Base-by-base conservation (phyloP, 306 rosid species). In the Oemleria cerasiformis region DNA sequence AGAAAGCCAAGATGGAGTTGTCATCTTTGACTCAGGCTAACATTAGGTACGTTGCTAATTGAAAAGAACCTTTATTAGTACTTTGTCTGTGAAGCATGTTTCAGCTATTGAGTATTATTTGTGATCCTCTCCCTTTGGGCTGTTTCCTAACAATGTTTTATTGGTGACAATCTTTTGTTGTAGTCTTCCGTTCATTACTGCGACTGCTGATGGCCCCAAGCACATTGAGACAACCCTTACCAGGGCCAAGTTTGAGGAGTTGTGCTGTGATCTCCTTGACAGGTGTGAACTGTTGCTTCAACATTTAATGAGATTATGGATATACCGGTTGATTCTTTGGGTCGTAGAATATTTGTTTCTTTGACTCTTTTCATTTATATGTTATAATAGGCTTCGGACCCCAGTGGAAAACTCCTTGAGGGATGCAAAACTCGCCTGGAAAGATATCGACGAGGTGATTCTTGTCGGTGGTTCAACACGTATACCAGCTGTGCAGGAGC, bases 1-100 rank as follows among this genome's bases (percentile, higher is more conserved):
- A 93, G 92, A 93, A 93, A 71, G 98, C 97, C 0, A 93, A 93
- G 76, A 93, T 93, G 98, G 98, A 93, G 91, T 78, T 93, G 39
- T 93, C 98, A 61, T 81, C 98, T 23, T 81, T 93, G 83, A 88
- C 96, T n/a, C 98, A 93, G 75, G 78, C 98, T 12, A 93, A 90
- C 72, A 88, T 93, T 49, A 93, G 98, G 98, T 91, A 57, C n/a
- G 50, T 63, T 10, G 8, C 15, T 42, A 71, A 60, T 60, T 9
- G 38, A 19, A 21, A 34, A 54, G 41, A 42, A 43, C 43, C 16
- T 12, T 39, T 2, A 10, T 12, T 12, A n/a, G 7, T 50, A 20
- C 7, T 21, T 2, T 50, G 56, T 50, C 9, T 15, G n/a, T 14
- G 49, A 25, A 39, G 62, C 40, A 6, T 25, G 23, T 12, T 12